These are phyloP conservation scores for Oryza rufipogon DNA, from an alignment of 176 grass and related monocot genomes.

Conservation along the genomic window DNA sequence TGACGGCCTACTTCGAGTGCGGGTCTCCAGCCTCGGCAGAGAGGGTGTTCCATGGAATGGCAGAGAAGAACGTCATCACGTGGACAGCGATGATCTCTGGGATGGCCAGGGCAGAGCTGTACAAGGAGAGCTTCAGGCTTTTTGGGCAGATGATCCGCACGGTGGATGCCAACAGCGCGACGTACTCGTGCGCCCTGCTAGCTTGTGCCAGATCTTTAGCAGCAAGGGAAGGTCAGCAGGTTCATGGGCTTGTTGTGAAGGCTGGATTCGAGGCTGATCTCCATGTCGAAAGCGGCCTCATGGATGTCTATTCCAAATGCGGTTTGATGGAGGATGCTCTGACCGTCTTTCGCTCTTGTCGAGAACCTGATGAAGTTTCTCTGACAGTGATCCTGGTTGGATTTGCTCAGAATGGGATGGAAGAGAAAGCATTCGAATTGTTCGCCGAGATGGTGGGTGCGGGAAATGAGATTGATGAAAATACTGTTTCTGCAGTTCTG, in stretches of 20 bases:
- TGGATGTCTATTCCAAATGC: conserved; percentile 94
- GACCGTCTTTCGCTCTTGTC: conserved; percentile 57
- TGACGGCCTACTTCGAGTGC: conserved; percentile 67
- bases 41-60: conserved; percentile 55
- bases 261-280: conserved; percentile 62
- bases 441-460: conserved; percentile 56
- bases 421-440: conserved; percentile 62
- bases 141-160: conserved; percentile 58
- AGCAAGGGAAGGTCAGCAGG: conserved; percentile 59
- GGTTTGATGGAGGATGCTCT: conserved; percentile 78
- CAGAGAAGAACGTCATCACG: conserved; percentile 69
- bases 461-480: conserved; percentile 55
- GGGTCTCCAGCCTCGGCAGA: conserved; percentile 41
- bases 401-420: conserved; percentile 78
- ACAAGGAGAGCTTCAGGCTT: conserved; percentile 56
- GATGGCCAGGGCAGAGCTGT: conserved; percentile 55
- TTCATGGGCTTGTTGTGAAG: conserved; percentile 81
- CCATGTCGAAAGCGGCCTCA: conserved; percentile 67
- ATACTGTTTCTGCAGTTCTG: conserved; percentile 76
- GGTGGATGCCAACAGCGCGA: conserved; percentile 62
- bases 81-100: conserved; percentile 91
- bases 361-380: conserved; percentile 65
- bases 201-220: conserved; percentile 67
- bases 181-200: conserved; percentile 61
- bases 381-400: conserved; percentile 81